Conservation (phyloP, 2,329 filamentous ascomycete species). For the Fusarium algeriense region DNA sequence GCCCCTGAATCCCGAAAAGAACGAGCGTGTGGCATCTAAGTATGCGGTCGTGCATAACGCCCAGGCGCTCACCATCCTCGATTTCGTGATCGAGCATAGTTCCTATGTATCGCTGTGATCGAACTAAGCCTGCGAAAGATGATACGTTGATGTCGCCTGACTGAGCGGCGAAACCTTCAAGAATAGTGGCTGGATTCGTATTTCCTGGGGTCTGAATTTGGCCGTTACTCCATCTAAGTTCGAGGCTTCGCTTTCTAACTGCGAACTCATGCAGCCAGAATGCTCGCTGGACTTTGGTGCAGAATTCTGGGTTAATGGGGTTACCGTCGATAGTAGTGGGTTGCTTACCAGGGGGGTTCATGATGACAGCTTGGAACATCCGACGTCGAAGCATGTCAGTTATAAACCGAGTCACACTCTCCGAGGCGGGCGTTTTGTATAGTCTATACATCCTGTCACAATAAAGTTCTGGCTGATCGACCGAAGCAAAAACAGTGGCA, state of each 20-base stretch:
- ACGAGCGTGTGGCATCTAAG: background rate
- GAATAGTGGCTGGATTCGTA: rapidly evolving
- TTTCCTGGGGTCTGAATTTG: background rate
- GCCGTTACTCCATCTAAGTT: rapidly evolving
- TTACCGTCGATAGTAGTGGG: background rate
- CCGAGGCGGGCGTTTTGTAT: background rate
- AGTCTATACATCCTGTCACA: background rate
- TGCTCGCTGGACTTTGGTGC: background rate
- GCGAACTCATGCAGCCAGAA: background rate
- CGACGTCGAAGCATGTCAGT: background rate
- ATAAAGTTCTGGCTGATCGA: background rate
- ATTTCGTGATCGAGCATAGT: background rate
- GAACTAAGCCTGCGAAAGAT: background rate
- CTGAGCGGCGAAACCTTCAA: background rate
- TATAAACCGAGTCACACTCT: background rate
- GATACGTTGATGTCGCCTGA: background rate
- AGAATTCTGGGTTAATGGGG: background rate
- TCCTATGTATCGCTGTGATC: background rate
- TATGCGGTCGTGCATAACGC: background rate
- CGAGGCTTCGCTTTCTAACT: background rate
- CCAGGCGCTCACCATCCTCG: rapidly evolving
- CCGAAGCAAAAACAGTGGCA: background rate
- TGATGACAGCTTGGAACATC: background rate
- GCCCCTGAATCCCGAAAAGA: background rate
- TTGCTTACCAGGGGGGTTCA: background rate